These are phyloP conservation scores for Mycena leptocephala DNA, from an alignment of 768 basidiomycete genomes.

Conservation along the genomic window DNA sequence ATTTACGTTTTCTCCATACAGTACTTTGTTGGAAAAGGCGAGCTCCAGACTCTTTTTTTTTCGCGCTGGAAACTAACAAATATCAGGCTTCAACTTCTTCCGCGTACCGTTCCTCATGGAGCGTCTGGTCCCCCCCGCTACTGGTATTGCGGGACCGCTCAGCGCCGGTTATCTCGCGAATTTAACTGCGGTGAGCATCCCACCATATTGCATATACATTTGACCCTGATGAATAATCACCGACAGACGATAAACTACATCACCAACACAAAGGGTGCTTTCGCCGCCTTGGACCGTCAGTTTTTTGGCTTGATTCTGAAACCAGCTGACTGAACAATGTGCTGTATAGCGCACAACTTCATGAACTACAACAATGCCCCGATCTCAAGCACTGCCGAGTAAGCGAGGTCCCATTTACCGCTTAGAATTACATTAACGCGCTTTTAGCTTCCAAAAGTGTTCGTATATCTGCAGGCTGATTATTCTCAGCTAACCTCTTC, in stretches of 20 bases:
- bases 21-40: constrained; percentile 68
- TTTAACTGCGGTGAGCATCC: constrained; percentile 58
- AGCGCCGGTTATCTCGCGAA: constrained; percentile 67
- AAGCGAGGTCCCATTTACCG: constrained; percentile 37
- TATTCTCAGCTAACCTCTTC: background rate
- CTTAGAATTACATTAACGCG: background rate
- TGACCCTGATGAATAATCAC: background rate
- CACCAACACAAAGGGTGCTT: constrained; percentile 69
- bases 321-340: constrained; percentile 7
- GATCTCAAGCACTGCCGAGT: constrained; percentile 67
- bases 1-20: constrained; percentile 51
- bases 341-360: constrained; percentile 68
- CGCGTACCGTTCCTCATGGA: constrained; percentile 72
- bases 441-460: constrained; percentile 66
- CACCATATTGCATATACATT: background rate
- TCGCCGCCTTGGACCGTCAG: constrained; percentile 70
- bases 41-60: background rate
- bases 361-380: constrained; percentile 71
- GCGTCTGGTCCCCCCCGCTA: constrained; percentile 67
- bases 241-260: constrained; percentile 71
- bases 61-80: background rate
- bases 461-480: constrained; percentile 34
- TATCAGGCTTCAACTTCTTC: background rate
- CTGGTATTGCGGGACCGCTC: constrained; percentile 70
- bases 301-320: background rate